Conservation (phyloP, 371 early-diverging fungal genomes). For the Amoeboaphelidium occidentale region DNA sequence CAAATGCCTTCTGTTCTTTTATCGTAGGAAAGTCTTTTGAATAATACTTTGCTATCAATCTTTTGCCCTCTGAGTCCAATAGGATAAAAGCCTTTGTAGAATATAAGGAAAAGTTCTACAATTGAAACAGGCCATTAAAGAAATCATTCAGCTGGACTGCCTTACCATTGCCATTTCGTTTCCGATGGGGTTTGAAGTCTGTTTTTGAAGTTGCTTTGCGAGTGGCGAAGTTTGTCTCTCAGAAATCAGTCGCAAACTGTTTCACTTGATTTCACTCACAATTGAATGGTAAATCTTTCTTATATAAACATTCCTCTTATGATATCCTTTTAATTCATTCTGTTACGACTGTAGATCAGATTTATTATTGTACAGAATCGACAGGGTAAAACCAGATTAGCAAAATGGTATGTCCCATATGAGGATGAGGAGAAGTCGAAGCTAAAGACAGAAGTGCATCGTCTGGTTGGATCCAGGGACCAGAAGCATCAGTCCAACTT, state of each 20-base stretch:
- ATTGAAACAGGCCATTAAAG: too few relatives aligned
- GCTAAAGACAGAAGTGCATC: slow-evolving; percentile 80
- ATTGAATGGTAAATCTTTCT: too few relatives aligned
- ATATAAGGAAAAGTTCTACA: slow-evolving; percentile 34
- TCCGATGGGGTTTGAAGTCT: too few relatives aligned
- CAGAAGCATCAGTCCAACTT: slow-evolving; percentile 88
- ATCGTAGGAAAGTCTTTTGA: slow-evolving; percentile 21
- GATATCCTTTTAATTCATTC: too few relatives aligned
- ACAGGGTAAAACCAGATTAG: slow-evolving; percentile 80
- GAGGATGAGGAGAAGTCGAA: slow-evolving; percentile 80
- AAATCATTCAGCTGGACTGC: too few relatives aligned
- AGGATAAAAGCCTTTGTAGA: slow-evolving; percentile 63
- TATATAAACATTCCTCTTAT: too few relatives aligned
- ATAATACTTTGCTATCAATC: slow-evolving; percentile 73
- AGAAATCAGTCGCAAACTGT: too few relatives aligned
- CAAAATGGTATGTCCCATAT: slow-evolving; percentile 84
- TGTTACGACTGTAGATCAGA: too few relatives aligned
- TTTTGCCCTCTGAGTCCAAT: slow-evolving; percentile 43
- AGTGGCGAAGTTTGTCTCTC: too few relatives aligned
- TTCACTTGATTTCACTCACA: too few relatives aligned
- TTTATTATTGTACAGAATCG: slow-evolving; percentile 92
- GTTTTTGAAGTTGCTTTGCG: too few relatives aligned
- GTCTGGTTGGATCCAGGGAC: slow-evolving; percentile 78
- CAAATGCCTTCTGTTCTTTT: slow-evolving; percentile 77
- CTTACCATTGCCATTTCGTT: too few relatives aligned